Percentiles rank a stretch among this genome's conserved stretches.
These are phyloP conservation scores for Pythium monospermum DNA, from an alignment of 352 stramenopile species.

Conservation along the genomic window DNA sequence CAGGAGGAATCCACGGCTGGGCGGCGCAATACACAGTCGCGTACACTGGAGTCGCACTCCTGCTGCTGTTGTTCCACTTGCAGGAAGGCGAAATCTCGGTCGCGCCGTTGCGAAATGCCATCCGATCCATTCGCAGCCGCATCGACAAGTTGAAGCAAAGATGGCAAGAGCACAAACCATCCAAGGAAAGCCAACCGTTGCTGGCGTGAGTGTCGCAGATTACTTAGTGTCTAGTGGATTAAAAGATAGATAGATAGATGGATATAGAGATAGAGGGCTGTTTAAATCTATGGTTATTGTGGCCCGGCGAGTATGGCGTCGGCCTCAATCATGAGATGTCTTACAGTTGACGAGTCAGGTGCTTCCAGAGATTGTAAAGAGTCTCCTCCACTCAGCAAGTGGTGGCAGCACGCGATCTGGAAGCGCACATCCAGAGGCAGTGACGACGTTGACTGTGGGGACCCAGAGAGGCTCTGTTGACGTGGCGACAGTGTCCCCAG, in stretches of 20 bases:
- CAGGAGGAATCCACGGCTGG: slow-evolving; percentile 19
- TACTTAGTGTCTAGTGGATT: too few species aligned
- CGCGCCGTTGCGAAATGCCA: slow-evolving; percentile 1
- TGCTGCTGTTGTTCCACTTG: slow-evolving; percentile 29
- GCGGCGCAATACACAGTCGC: slow-evolving; percentile 15
- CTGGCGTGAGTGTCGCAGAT: not conserved
- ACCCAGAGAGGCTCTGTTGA: too few species aligned
- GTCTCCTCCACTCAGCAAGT: slow-evolving; percentile 17
- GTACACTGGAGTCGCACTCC: slow-evolving; percentile 15
- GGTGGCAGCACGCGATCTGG: slow-evolving; percentile 31
- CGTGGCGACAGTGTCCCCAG: not conserved
- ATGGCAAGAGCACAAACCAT: not conserved
- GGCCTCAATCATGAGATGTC: not conserved
- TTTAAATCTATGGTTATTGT: not conserved
- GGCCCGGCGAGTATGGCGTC: not conserved
- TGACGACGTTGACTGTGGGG: not conserved
- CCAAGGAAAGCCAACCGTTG: not conserved
- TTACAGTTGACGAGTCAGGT: not conserved
- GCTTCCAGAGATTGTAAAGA: not conserved
- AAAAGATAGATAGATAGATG: not conserved
- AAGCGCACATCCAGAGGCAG: slow-evolving; percentile 23
- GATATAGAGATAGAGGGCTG: not conserved
- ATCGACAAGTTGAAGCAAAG: not conserved
- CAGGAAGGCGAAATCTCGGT: slow-evolving; percentile 23
- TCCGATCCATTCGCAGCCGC: not conserved